phyloP scores from a whole-genome alignment of 2,329 filamentous ascomycete genomes.

The Gnomoniopsis sp. region DNA sequence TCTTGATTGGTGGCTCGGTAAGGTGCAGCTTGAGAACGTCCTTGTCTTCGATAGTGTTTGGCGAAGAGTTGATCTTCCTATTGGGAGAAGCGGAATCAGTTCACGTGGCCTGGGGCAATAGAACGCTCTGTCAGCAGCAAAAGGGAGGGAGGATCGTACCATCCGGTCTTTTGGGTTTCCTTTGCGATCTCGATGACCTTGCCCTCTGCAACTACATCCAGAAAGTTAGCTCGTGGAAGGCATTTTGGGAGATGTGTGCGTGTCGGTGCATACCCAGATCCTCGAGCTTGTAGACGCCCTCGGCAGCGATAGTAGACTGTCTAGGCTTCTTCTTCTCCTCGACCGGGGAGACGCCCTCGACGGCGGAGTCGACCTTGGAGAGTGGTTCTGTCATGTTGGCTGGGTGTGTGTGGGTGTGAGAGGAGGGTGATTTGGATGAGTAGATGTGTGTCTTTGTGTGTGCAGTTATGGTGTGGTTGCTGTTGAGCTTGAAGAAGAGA shows the following conservation, averaged over 20 bases:
- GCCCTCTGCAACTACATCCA: conserved; percentile 57
- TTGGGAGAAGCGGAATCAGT: neutral
- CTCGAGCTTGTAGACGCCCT: conserved; percentile 77
- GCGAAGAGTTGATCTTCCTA: conserved; percentile 93
- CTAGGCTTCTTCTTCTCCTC: conserved; percentile 63
- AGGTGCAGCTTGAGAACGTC: conserved; percentile 79
- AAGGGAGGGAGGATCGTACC: conserved; percentile 55
- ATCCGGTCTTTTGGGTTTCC: conserved; percentile 85
- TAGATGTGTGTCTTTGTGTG: neutral
- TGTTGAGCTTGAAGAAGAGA: conserved; percentile 7
- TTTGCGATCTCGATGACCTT: conserved; percentile 68
- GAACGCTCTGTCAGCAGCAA: conserved; percentile 11
- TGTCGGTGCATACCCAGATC: conserved; percentile 69
- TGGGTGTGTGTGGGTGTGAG: conserved; percentile 21
- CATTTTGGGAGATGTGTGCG: neutral
- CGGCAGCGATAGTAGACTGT: conserved; percentile 68
- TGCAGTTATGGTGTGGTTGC: neutral
- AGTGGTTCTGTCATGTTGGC: conserved; percentile 54
- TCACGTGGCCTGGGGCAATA: neutral
- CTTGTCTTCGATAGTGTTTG: conserved; percentile 74
- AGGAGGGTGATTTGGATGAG: neutral
- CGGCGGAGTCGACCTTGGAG: conserved; percentile 87
- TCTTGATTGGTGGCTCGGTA: conserved; percentile 80
- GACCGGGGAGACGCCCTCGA: conserved; percentile 71
- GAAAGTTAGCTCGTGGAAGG: neutral